A percentile compares a stretch with the other conserved stretches of the same genome.
phyloP scores from a whole-genome alignment of 2,329 filamentous ascomycete species.

The Colletotrichum abscissum region DNA sequence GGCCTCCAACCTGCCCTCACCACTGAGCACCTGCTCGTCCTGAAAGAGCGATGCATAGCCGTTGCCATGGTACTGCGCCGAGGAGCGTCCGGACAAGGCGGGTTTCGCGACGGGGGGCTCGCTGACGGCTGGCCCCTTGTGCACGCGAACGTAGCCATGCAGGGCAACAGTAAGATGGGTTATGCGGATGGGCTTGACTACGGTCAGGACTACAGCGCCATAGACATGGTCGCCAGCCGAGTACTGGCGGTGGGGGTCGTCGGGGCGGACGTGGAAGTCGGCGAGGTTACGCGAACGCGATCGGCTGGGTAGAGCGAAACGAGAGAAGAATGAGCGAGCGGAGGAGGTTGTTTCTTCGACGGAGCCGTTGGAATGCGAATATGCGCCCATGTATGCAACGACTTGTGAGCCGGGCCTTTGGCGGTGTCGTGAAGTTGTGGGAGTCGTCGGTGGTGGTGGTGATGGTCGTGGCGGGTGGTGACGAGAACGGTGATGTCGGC shows the following conservation, averaged over 20 bases:
- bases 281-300: conserved; percentile 71
- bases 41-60: conserved; percentile 85
- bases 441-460: conserved; percentile 37
- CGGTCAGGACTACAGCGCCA: conserved; percentile 77
- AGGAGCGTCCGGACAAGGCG: conserved; percentile 51
- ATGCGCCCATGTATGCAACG: conserved; percentile 57
- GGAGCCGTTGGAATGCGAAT: conserved; percentile 52
- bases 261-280: conserved; percentile 82
- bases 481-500: conserved; percentile 34
- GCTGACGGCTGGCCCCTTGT: conserved; percentile 72
- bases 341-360: conserved; percentile 53
- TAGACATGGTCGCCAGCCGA: conserved; percentile 79
- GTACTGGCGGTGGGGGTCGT: conserved; percentile 83
- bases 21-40: conserved; percentile 83
- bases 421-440: conserved; percentile 29
- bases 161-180: conserved; percentile 84
- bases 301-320: conserved; percentile 62
- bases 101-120: conserved; percentile 60
- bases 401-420: conserved; percentile 35
- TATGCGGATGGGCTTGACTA: conserved; percentile 79
- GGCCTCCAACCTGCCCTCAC: conserved; percentile 79
- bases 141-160: conserved; percentile 83
- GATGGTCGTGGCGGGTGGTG: conserved; percentile 35
- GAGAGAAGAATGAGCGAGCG: conserved; percentile 61
- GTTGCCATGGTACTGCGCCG: conserved; percentile 74